Conservation (phyloP, 495 filamentous ascomycete genomes). For the Xylaria venustula region DNA sequence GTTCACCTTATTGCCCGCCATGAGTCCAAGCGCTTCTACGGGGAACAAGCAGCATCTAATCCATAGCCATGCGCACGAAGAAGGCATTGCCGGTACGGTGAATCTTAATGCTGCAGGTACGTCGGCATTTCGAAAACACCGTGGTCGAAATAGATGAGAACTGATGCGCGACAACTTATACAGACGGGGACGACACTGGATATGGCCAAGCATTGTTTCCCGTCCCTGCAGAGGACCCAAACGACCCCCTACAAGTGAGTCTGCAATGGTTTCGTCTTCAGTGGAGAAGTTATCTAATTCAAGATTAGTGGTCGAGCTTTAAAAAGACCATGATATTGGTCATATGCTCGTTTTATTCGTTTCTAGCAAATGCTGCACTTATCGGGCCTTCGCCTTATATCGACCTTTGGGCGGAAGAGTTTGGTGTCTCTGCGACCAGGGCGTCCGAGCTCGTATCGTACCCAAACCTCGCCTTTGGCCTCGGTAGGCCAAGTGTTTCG, state of each 20-base stretch:
- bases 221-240: constrained; percentile 61
- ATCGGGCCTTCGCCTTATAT: constrained; percentile 62
- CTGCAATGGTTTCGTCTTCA: background rate
- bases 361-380: constrained; percentile 58
- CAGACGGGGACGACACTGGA: constrained; percentile 61
- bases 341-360: constrained; percentile 59
- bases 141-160: background rate
- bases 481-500: constrained; percentile 35
- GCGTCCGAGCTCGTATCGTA: constrained; percentile 61
- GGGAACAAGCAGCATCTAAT: constrained; percentile 15
- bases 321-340: constrained; percentile 62
- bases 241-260: constrained; percentile 58
- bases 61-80: constrained; percentile 58
- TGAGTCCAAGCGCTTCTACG: background rate
- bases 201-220: constrained; percentile 64
- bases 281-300: constrained; percentile 2
- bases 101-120: constrained; percentile 47
- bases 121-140: constrained; percentile 9
- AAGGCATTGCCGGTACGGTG: constrained; percentile 58
- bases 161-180: background rate
- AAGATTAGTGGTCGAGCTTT: constrained; percentile 51
- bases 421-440: constrained; percentile 45
- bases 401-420: constrained; percentile 54
- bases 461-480: constrained; percentile 62
- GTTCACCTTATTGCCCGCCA: background rate